Conservation (phyloP, 2,329 filamentous ascomycete genomes). For the Plenodomus biglobosus region DNA sequence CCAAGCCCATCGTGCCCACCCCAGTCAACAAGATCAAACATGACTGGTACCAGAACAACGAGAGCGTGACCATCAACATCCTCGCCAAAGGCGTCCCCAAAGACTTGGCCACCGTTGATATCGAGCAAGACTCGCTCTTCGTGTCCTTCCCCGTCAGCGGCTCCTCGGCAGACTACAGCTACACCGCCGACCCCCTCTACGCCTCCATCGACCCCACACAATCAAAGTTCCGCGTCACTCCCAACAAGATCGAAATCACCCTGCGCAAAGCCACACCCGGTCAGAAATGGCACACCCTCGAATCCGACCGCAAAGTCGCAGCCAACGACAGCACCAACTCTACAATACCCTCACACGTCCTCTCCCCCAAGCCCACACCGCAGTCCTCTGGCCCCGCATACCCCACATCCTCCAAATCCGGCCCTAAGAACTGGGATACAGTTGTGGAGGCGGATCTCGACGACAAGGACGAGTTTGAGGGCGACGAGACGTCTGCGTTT, state of each 20-base stretch:
- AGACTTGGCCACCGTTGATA: slow-evolving; percentile 56
- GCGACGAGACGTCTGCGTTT: slow-evolving; percentile 73
- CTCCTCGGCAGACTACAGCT: slow-evolving; percentile 59
- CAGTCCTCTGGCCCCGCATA: slow-evolving; percentile 61
- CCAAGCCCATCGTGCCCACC: slow-evolving; percentile 41
- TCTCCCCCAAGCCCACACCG: slow-evolving; percentile 15
- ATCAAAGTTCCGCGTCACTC: slow-evolving; percentile 66
- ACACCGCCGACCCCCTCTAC: slow-evolving; percentile 67
- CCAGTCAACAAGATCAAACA: slow-evolving; percentile 63
- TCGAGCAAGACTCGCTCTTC: slow-evolving; percentile 53
- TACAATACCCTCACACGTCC: slow-evolving; percentile 20
- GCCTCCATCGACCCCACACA: slow-evolving; percentile 62
- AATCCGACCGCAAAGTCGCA: slow-evolving; percentile 41
- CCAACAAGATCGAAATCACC: slow-evolving; percentile 77
- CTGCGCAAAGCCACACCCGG: slow-evolving; percentile 68
- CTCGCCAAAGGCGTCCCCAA: slow-evolving; percentile 65
- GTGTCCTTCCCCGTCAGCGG: slow-evolving; percentile 61
- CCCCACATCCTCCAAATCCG: slow-evolving; percentile 80
- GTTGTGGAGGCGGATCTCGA: slow-evolving; percentile 58
- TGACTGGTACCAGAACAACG: slow-evolving; percentile 68
- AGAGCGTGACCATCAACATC: slow-evolving; percentile 65
- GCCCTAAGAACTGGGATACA: slow-evolving; percentile 91
- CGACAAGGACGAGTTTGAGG: slow-evolving; percentile 57
- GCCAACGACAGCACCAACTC: slow-evolving; percentile 10
- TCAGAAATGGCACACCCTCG: slow-evolving; percentile 67